These are phyloP conservation scores for Botrytis cinerea DNA, from an alignment of 2,329 filamentous ascomycete genomes.

Conservation along the genomic window DNA sequence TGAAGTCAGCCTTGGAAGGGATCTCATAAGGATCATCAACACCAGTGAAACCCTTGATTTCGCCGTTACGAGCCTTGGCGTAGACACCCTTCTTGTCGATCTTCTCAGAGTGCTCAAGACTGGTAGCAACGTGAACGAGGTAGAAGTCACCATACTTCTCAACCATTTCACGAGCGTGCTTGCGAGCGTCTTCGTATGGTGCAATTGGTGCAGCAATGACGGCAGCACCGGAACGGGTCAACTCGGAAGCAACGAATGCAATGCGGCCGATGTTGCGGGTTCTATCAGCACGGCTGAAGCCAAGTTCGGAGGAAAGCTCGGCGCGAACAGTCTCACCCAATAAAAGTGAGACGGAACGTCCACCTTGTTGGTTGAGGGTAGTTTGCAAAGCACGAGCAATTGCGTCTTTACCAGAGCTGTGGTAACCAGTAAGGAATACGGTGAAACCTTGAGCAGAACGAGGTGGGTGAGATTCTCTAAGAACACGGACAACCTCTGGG, in stretches of 20 bases:
- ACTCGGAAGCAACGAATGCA: slow-evolving; percentile 91
- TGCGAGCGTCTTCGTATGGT: slow-evolving; percentile 78
- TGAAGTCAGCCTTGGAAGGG: slow-evolving; percentile 78
- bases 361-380: slow-evolving; percentile 96
- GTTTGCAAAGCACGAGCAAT: slow-evolving; percentile 94
- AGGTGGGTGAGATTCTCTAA: slow-evolving; percentile 93
- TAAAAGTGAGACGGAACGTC: slow-evolving; percentile 89
- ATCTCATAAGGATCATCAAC: slow-evolving; percentile 96
- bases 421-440: slow-evolving; percentile 95
- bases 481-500: slow-evolving; percentile 94
- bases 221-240: slow-evolving; percentile 88
- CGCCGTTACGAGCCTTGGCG: slow-evolving; percentile 75
- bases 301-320: slow-evolving; percentile 92
- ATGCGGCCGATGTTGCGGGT: slow-evolving; percentile 95
- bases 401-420: slow-evolving; percentile 96
- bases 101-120: slow-evolving; percentile 90
- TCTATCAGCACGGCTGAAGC: slow-evolving; percentile 90
- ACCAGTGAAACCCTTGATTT: slow-evolving; percentile 98
- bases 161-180: slow-evolving; percentile 79
- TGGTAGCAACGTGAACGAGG: slow-evolving; percentile 91
- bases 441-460: slow-evolving; percentile 94
- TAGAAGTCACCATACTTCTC: slow-evolving; percentile 90
- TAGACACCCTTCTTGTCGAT: slow-evolving; percentile 94
- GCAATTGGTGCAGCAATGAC: slow-evolving; percentile 97
- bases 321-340: slow-evolving; percentile 93